Percentiles rank a stretch among this genome's conserved stretches.
These are phyloP conservation scores for Spergularia bocconei DNA, from an alignment of 148 eudicot genomes.

Conservation along the genomic window DNA sequence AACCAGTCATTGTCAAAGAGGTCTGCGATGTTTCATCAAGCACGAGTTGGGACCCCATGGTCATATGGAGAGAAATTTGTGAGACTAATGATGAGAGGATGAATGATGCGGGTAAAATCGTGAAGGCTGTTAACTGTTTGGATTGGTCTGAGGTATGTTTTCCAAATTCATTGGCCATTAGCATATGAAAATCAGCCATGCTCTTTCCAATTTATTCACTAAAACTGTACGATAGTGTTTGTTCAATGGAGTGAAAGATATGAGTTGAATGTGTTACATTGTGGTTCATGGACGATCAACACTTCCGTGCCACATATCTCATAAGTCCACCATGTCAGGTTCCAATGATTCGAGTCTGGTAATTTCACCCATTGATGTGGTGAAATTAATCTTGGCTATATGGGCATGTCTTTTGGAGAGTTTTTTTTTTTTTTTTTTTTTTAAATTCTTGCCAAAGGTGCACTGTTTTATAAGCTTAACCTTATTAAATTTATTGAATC, in stretches of 20 bases:
- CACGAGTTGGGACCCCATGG: slow-evolving; percentile 81
- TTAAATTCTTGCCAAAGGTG: too few species aligned
- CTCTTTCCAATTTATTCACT: slow-evolving; percentile 5
- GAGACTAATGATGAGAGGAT: slow-evolving; percentile 66
- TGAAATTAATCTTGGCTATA: too few species aligned
- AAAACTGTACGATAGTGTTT: neutral
- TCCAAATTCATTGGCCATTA: slow-evolving; percentile 1
- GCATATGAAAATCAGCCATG: neutral
- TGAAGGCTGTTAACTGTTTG: slow-evolving; percentile 83
- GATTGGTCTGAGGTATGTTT: slow-evolving; percentile 74
- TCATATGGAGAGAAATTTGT: slow-evolving; percentile 73
- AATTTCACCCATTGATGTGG: too few species aligned
- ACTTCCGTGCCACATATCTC: neutral
- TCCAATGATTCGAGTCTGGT: too few species aligned
- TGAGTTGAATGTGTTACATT: neutral
- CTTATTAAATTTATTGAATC: too few species aligned
- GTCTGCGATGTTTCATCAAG: slow-evolving; percentile 58
- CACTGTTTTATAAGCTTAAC: too few species aligned
- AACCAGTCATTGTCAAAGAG: slow-evolving; percentile 76
- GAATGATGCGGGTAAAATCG: slow-evolving; percentile 59
- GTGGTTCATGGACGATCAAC: neutral
- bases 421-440: too few species aligned
- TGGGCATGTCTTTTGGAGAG: too few species aligned
- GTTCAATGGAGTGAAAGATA: neutral
- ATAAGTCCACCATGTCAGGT: too few species aligned